Conservation (phyloP, 192 early-diverging fungal genomes). For the Dissophora ornata region DNA sequence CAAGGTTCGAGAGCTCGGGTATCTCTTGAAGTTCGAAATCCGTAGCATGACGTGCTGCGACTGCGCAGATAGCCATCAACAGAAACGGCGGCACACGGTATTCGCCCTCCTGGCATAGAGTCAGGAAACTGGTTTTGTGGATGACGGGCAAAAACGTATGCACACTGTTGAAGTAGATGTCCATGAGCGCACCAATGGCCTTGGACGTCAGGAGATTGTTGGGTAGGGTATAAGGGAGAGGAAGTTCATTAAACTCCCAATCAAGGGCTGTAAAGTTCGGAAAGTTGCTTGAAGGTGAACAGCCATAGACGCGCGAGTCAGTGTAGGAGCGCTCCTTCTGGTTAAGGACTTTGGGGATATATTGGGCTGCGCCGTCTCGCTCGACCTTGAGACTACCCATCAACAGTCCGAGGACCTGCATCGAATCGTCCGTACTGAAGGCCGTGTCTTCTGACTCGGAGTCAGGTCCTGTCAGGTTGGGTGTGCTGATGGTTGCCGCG, state of each 20-base stretch:
- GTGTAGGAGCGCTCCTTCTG: constrained; percentile 48
- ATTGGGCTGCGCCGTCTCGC: constrained; percentile 41
- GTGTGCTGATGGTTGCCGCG: constrained; percentile 27
- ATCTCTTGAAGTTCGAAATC: constrained; percentile 51
- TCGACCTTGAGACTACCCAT: constrained; percentile 42
- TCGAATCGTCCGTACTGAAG: constrained; percentile 31
- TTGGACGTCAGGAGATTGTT: constrained; percentile 30
- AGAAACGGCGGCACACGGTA: constrained; percentile 59
- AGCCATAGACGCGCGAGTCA: constrained; percentile 29
- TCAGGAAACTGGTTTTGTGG: constrained; percentile 63
- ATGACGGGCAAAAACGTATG: constrained; percentile 69
- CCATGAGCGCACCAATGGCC: constrained; percentile 50
- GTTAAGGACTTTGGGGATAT: constrained; percentile 28
- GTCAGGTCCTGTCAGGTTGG: constrained; percentile 16
- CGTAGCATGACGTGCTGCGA: constrained; percentile 55
- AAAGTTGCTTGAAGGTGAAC: constrained; percentile 11
- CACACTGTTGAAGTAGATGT: constrained; percentile 66
- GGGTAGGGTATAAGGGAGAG: constrained; percentile 42
- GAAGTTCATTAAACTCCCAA: constrained; percentile 33
- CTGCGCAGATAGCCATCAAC: constrained; percentile 66
- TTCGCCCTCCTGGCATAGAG: constrained; percentile 47
- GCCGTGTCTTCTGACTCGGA: constrained; percentile 19
- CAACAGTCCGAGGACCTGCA: constrained; percentile 33
- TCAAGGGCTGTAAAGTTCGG: constrained; percentile 29
- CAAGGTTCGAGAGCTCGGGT: constrained; percentile 38